Conservation (phyloP, 2,329 filamentous ascomycete species). For the Beauveria sp. region DNA sequence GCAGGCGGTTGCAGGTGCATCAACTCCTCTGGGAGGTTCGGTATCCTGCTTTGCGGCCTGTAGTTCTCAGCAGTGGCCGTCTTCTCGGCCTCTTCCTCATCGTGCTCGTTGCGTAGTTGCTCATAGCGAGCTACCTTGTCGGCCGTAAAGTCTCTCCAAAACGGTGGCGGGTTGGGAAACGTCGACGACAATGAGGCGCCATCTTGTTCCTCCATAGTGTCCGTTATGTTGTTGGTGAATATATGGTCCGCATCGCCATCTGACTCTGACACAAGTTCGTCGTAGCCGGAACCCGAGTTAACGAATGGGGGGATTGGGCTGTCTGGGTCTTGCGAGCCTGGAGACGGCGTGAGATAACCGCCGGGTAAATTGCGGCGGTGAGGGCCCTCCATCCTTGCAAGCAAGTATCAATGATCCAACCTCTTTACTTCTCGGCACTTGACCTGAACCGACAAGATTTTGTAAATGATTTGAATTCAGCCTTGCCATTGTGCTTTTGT, state of each 20-base stretch:
- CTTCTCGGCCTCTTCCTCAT: constrained; percentile 21
- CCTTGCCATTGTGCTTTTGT: not conserved
- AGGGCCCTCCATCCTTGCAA: constrained; percentile 8
- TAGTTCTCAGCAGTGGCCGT: constrained; percentile 17
- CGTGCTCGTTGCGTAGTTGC: constrained; percentile 33
- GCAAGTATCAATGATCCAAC: not conserved
- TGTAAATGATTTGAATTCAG: not conserved
- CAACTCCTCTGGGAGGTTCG: constrained; percentile 61
- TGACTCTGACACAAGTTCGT: not conserved
- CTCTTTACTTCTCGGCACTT: not conserved
- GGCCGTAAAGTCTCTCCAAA: constrained; percentile 81
- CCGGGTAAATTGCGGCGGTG: constrained; percentile 23
- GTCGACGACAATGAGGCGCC: constrained; percentile 49
- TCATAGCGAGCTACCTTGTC: constrained; percentile 58
- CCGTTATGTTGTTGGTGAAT: not conserved
- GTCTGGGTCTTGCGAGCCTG: not conserved
- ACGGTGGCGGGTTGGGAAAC: constrained; percentile 81
- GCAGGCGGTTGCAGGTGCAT: constrained; percentile 73
- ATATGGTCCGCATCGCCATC: not conserved
- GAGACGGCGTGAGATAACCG: constrained; percentile 15
- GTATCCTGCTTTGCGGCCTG: constrained; percentile 29
- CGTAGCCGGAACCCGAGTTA: not conserved
- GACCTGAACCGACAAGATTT: not conserved
- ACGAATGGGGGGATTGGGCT: not conserved
- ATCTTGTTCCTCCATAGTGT: constrained; percentile 50